Evolutionary conservation across 2,329 filamentous ascomycete genomes (phyloP), one percentile per base, ranked within the genome.

Genomic region (Aspergillus neoniger): DNA sequence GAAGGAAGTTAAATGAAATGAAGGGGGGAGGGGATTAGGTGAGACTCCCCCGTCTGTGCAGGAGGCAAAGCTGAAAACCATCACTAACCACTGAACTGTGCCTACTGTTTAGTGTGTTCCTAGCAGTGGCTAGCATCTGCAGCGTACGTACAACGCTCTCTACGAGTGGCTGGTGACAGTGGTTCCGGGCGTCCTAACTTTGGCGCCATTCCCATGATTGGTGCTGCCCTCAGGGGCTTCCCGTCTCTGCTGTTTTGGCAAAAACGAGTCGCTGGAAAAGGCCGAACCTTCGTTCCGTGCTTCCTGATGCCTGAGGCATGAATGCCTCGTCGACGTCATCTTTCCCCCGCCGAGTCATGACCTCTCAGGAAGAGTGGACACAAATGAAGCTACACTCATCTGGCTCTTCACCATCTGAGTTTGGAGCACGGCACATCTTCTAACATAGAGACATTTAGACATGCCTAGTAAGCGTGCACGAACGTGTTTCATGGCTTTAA

Each of bases 21-120:
- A 54, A 55, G 30, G 36, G 10, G 10, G 52, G 17, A 55, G 36
- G 41, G 41, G 41, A 55, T 55, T 25, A 50, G 47, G 47, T 50
- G 47, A 44, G 55, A 23, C 32, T 36, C 36, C 58, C 38, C 51
- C 58, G n/a, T 41, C 51, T 39, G 17, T 39, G 38, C 56, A 58
- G 52, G 36, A 43, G 52, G 21, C 21, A 19, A 43, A 41, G 36
- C 52, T 43, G 41, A 55, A 41, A 25, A 55, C 36, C 36, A 55
- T 55, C 36, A 44, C 47, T 30, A 49, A 2, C 4, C 23, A 25
- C 14, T 2, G 44, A 17, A 43, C 39, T 36, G 32, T 36, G 32
- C 32, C 32, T 36, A 19, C 17, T 49, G 23, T 23, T n/a, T 49
- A 49, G 44, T 23, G 44, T 49, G 21, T 49, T 49, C 44, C 25